Conservation (phyloP, 202 grass and related monocot genomes). For the Panicum virgatum region DNA sequence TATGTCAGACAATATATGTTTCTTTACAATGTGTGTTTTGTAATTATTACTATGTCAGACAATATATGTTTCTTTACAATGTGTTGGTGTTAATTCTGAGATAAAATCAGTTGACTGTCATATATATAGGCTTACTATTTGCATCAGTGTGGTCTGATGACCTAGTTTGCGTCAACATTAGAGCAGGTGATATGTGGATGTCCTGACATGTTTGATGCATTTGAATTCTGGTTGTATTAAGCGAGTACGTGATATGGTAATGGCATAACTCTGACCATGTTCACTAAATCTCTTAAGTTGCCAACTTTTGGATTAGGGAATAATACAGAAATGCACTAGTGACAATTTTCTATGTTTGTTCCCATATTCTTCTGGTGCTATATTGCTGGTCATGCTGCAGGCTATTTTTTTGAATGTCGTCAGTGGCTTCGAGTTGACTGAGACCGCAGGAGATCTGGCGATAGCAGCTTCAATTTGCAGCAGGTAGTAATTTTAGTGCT, state of each 20-base stretch:
- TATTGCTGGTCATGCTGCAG: conserved; percentile 49
- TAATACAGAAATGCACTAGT: conserved; percentile 7
- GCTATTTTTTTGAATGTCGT: conserved; percentile 91
- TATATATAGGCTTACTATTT: conserved; percentile 20
- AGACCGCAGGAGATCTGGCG: conserved; percentile 95
- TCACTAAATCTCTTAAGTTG: conserved; percentile 9
- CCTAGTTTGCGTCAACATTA: conserved; percentile 6
- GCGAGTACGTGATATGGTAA: conserved; percentile 7
- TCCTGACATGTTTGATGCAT: conserved; percentile 14
- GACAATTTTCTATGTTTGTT: conserved; percentile 11
- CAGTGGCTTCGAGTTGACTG: conserved; percentile 74
- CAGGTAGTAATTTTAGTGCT: conserved; percentile 60
- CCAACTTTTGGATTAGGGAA: conserved; percentile 5
- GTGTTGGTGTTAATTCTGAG: conserved; percentile 13
- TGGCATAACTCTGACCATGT: not conserved
- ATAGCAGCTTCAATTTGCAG: conserved; percentile 94
- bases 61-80: conserved; percentile 22
- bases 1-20: conserved; percentile 26
- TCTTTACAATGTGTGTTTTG: conserved; percentile 10
- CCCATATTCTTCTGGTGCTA: conserved; percentile 25
- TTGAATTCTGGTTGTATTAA: conserved; percentile 1
- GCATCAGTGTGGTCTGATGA: not conserved
- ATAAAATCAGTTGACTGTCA: conserved; percentile 1
- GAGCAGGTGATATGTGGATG: not conserved
- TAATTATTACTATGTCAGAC: conserved; percentile 11